Percentiles rank a stretch among this genome's conserved stretches.
Conservation (phyloP, 345 rosid genomes). For the Erysimum cheiranthoides region DNA sequence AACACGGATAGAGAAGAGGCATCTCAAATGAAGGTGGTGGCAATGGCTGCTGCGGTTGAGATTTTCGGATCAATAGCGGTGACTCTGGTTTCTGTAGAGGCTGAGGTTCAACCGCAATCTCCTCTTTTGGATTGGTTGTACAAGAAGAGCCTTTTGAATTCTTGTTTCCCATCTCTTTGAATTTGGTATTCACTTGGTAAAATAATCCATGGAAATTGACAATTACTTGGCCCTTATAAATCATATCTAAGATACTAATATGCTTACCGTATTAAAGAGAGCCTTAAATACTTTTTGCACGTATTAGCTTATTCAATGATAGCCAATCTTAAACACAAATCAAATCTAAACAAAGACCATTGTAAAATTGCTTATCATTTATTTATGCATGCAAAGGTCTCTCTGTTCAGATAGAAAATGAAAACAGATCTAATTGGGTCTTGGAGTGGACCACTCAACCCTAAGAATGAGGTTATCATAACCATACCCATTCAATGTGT, state of each 20-base stretch:
- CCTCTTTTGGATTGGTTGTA: background rate
- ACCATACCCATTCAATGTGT: slow-evolving; percentile 52
- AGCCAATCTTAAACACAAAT: no score
- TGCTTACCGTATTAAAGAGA: slow-evolving; percentile 3
- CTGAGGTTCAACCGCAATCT: background rate
- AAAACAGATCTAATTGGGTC: slow-evolving; percentile 24
- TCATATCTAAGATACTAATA: background rate
- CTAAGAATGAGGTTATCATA: slow-evolving; percentile 53
- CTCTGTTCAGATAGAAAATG: no score
- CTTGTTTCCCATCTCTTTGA: slow-evolving; percentile 5
- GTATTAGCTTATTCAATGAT: no score
- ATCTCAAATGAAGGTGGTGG: background rate
- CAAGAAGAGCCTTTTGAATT: background rate
- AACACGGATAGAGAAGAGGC: background rate
- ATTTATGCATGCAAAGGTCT: no score
- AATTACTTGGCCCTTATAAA: background rate
- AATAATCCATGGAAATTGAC: background rate
- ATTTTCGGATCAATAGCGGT: background rate
- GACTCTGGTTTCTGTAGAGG: background rate
- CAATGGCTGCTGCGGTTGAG: slow-evolving; percentile 14
- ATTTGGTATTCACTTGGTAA: background rate
- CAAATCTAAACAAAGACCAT: no score
- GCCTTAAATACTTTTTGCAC: background rate
- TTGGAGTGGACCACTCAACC: slow-evolving; percentile 48
- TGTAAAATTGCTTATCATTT: no score